Percentiles rank a stretch among this genome's conserved stretches.
phyloP scores from a whole-genome alignment of 257 asterid genomes.

The Solanum piurae region DNA sequence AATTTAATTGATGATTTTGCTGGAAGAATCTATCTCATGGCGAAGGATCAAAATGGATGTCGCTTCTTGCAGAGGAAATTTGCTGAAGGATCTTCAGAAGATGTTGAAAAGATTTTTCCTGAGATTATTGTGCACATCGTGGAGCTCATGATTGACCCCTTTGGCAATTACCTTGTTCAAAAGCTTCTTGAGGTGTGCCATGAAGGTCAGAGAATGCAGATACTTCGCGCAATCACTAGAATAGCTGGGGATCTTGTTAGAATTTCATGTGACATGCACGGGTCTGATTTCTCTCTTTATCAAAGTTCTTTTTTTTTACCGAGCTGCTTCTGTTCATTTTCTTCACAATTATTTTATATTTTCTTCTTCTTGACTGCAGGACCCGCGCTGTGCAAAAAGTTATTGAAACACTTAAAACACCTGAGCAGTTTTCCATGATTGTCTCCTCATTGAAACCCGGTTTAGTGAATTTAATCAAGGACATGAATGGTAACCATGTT shows the following conservation, averaged over 20 bases:
- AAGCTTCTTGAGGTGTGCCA: conserved; percentile 78
- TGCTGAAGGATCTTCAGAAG: conserved; percentile 63
- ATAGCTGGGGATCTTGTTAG: conserved; percentile 69
- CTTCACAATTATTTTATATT: background rate
- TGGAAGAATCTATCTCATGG: conserved; percentile 26
- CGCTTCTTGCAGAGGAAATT: conserved; percentile 80
- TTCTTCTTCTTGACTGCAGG: conserved; percentile 25
- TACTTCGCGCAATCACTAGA: conserved; percentile 58
- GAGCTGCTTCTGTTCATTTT: background rate
- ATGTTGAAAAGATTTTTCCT: conserved; percentile 55
- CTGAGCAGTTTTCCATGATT: conserved; percentile 54
- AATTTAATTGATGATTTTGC: background rate
- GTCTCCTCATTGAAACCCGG: conserved; percentile 84
- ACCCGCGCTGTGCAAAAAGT: conserved; percentile 95
- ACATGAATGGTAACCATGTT: conserved; percentile 85
- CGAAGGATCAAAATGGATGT: conserved; percentile 94
- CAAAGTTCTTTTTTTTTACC: background rate
- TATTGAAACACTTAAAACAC: conserved; percentile 70
- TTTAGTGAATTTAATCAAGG: conserved; percentile 76
- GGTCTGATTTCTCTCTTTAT: conserved; percentile 34
- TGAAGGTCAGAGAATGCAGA: conserved; percentile 77
- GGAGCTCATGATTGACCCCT: conserved; percentile 88
- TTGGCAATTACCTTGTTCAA: conserved; percentile 96
- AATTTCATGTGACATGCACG: conserved; percentile 82
- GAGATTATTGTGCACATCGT: conserved; percentile 65